Conservation (phyloP, 768 basidiomycete genomes). For the Candolleomyces aberdarensis region DNA sequence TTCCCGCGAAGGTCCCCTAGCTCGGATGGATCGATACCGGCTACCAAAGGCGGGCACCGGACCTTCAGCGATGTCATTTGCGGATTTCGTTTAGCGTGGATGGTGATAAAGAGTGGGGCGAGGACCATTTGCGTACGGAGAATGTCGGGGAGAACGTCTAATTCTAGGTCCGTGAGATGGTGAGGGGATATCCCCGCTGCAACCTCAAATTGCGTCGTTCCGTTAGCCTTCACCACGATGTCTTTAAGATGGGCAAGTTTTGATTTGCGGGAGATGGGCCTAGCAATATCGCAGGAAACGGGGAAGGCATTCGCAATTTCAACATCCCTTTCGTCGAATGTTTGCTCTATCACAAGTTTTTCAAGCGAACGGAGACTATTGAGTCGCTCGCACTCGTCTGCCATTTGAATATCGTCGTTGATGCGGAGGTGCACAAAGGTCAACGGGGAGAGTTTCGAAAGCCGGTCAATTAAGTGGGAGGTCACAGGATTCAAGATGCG, state of each 20-base stretch:
- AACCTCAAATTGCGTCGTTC: neutral
- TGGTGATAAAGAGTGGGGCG: neutral
- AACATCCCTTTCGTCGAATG: neutral
- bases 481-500: too few relatives aligned
- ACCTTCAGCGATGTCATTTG: neutral
- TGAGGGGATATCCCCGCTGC: neutral
- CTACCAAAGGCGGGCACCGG: neutral
- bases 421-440: neutral
- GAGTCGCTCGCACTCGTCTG: neutral
- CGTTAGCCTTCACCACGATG: neutral
- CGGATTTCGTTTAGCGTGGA: neutral
- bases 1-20: neutral
- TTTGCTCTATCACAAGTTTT: neutral
- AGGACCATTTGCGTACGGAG: neutral
- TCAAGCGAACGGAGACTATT: neutral
- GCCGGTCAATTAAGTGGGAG: neutral
- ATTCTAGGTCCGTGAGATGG: neutral
- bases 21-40: neutral
- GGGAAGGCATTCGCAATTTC: neutral
- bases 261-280: neutral
- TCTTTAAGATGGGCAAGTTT: neutral
- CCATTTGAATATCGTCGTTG: neutral
- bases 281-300: neutral
- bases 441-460: neutral
- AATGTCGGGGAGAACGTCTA: neutral